These are phyloP conservation scores for Sarocladiaceae sp. DNA, from an alignment of 2,329 filamentous ascomycete genomes.

Conservation along the genomic window DNA sequence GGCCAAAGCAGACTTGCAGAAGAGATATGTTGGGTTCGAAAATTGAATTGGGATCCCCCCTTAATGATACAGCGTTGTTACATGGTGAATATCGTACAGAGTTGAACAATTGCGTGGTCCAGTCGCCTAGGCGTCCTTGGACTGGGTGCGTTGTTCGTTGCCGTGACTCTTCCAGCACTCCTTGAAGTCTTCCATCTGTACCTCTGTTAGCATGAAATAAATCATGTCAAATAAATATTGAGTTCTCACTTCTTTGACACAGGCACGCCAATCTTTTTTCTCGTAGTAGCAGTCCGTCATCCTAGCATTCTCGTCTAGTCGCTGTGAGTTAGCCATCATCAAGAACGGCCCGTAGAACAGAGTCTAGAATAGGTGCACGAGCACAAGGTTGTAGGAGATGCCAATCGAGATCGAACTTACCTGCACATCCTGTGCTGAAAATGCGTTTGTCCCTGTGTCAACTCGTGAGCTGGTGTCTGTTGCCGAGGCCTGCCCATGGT, in stretches of 20 bases:
- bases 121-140: conserved; percentile 55
- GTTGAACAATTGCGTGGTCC: not conserved
- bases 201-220: too few species aligned
- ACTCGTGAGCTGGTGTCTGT: not conserved
- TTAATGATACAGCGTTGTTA: not conserved
- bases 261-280: conserved; percentile 92
- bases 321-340: not conserved
- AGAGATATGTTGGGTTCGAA: too few species aligned
- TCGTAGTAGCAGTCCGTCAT: conserved; percentile 96
- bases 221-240: not conserved
- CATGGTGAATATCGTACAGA: not conserved
- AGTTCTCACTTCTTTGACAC: conserved; percentile 74
- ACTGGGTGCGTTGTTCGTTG: conserved; percentile 77
- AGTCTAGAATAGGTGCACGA: not conserved
- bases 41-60: too few species aligned
- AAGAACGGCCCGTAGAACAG: not conserved
- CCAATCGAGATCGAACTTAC: conserved; percentile 43
- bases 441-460: conserved; percentile 86
- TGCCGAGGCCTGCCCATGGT: not conserved
- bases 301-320: conserved; percentile 75
- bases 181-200: conserved; percentile 82
- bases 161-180: conserved; percentile 88
- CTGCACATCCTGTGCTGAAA: conserved; percentile 90
- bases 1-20: too few species aligned
- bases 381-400: not conserved